A percentile compares a stretch with the other conserved stretches of the same genome.
Conservation (phyloP, 306 rosid genomes). For the Inga laurina region DNA sequence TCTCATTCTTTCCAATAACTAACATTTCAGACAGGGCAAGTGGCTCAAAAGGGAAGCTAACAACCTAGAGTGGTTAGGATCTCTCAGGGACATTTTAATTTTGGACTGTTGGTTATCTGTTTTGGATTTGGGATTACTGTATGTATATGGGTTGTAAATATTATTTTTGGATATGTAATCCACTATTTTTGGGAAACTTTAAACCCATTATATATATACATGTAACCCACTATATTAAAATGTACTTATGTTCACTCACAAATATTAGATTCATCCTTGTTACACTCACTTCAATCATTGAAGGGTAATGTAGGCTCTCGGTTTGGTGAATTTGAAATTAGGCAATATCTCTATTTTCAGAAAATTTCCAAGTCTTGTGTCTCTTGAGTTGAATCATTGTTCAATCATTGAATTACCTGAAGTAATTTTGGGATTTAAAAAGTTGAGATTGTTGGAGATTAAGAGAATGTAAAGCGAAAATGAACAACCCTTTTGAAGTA, state of each 20-base stretch:
- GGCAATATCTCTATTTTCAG: slow-evolving; percentile 11
- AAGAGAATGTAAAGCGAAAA: not conserved
- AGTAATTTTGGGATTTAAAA: not conserved
- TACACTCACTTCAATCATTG: not conserved
- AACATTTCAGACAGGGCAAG: too few relatives aligned
- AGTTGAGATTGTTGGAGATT: slow-evolving; percentile 30
- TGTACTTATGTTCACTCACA: not conserved
- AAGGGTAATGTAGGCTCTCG: not conserved
- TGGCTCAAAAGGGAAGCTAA: too few relatives aligned
- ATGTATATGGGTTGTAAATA: too few relatives aligned
- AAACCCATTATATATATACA: too few relatives aligned
- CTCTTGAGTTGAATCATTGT: not conserved
- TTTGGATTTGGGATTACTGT: too few relatives aligned
- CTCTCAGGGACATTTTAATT: too few relatives aligned
- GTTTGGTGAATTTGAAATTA: fast-evolving
- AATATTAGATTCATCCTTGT: not conserved
- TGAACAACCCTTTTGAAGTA: slow-evolving; percentile 24
- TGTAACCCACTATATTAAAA: not conserved
- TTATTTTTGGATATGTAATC: too few relatives aligned
- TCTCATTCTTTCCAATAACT: too few relatives aligned
- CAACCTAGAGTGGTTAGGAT: too few relatives aligned
- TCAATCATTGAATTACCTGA: slow-evolving; percentile 29
- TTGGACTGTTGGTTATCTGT: too few relatives aligned
- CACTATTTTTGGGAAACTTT: too few relatives aligned
- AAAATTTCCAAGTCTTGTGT: slow-evolving; percentile 22